Evolutionary conservation across 805 yeast genomes (phyloP), one percentile per base, ranked within the genome.

Genomic region (Candida tibetensis): DNA sequence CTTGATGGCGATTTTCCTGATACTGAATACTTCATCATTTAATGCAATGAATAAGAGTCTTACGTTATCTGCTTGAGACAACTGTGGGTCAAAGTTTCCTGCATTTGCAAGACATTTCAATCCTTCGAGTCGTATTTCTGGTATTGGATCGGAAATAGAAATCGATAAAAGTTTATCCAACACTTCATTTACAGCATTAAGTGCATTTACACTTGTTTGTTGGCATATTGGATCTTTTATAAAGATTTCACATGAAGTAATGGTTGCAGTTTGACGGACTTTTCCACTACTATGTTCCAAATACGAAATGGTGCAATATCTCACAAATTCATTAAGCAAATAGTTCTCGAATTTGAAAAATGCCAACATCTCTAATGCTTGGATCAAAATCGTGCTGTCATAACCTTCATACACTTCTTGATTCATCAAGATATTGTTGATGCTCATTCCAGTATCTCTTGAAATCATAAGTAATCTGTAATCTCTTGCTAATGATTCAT

Each of bases 41-140:
- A 91, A 66, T 0, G 96, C 91, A 69, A 90, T 85, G 52, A 91
- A 87, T 16, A 93, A 67, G 10, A 90, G 62, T 38, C 87, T 72
- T 22, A 90, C 91, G 57, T 89, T 90, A 42, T 86, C 95, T 1
- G 96, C 95, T 58, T 93, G 98, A 0, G 97, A 87, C 22, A 93
- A 62, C 52, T 93, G 98, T 0, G 96, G 86, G 52, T 93, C 97
- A 57, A 91, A 85, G 41, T 74, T 74, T 2, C 81, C 75, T 26
- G 85, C 85, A 22, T 60, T 54, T 7, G 60, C 66, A 27, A 95
- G 66, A 32, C 89, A 75, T 36, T 74, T 74, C 40, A 93, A 66
- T 1, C 91, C 88, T 44, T 85, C 90, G 7, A 85, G 64, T 40
- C 99, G 70, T 22, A 91, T 86, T 41, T 90, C 97, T 2, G 91